A percentile compares a stretch with the other conserved stretches of the same genome.
Conservation (phyloP, 2,329 filamentous ascomycete species). For the Colletotrichum musae region DNA sequence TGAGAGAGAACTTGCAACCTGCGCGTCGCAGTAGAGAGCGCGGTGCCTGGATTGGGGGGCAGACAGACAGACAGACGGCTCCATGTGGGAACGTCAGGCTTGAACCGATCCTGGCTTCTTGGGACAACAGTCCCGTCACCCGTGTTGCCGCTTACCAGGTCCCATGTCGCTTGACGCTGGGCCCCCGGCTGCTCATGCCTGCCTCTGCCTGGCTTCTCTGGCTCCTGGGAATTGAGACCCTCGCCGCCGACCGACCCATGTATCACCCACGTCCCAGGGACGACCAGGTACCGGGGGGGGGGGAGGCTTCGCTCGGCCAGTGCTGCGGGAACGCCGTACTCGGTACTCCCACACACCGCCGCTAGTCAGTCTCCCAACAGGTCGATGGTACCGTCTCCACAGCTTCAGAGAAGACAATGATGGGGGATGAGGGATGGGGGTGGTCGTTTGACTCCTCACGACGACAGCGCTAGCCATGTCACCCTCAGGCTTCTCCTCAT, state of each 20-base stretch:
- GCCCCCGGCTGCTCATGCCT: conserved; percentile 30
- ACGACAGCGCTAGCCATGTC: conserved; percentile 32
- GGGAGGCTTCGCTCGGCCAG: conserved; percentile 24
- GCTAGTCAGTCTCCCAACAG: neutral
- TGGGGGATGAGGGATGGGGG: neutral
- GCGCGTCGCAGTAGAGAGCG: neutral
- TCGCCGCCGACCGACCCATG: conserved; percentile 37
- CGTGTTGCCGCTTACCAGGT: conserved; percentile 25
- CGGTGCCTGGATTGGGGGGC: conserved; percentile 12
- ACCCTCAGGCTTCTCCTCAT: conserved; percentile 31
- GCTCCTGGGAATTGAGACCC: conserved; percentile 33
- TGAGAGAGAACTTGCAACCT: too few relatives aligned
- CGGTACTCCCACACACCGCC: conserved; percentile 18
- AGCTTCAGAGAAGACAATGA: conserved; percentile 10
- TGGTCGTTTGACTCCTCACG: conserved; percentile 18
- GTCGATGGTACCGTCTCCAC: conserved; percentile 20
- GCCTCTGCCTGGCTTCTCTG: conserved; percentile 26
- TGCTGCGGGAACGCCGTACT: conserved; percentile 21
- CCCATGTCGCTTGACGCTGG: conserved; percentile 35
- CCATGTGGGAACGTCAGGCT: conserved; percentile 24
- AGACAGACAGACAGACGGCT: neutral
- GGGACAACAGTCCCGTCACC: conserved; percentile 20
- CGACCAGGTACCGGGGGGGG: conserved; percentile 40
- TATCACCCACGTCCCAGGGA: conserved; percentile 40
- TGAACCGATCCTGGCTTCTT: conserved; percentile 28